Evolutionary conservation across 331 rosid species (phyloP).

Genomic region (Quercus lobata): DNA sequence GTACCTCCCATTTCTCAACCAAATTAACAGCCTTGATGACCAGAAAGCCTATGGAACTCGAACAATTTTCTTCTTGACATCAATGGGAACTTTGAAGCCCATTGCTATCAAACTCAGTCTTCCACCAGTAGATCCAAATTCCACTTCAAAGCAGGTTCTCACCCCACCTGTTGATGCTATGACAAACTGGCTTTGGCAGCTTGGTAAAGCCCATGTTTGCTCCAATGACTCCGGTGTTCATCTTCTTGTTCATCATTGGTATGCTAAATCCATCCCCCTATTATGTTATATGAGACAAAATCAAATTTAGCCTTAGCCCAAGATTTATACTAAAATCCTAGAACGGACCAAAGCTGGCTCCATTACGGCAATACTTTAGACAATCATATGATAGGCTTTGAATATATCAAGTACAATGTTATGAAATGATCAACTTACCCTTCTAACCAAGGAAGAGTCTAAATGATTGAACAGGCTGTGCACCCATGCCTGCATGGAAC

Average conservation of each 20-base stretch:
- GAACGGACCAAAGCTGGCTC: too few species aligned
- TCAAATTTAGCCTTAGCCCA: not conserved
- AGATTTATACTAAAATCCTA: not conserved
- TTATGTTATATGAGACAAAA: not conserved
- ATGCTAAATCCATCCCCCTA: not conserved
- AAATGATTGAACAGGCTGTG: constrained; percentile 23
- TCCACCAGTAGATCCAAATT: constrained; percentile 1
- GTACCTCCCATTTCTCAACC: constrained; percentile 24
- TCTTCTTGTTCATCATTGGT: constrained; percentile 43
- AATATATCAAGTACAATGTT: too few species aligned
- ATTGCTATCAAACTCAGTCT: constrained; percentile 41
- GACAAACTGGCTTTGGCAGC: constrained; percentile 35
- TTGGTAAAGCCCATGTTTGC: constrained; percentile 41
- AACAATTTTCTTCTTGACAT: constrained; percentile 33
- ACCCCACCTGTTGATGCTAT: constrained; percentile 33
- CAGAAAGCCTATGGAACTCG: constrained; percentile 35
- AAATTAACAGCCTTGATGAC: constrained; percentile 11
- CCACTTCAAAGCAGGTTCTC: constrained; percentile 32
- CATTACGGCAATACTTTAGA: not conserved
- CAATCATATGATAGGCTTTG: too few species aligned
- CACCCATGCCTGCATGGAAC: constrained; percentile 27
- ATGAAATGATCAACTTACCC: not conserved
- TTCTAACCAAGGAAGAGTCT: not conserved
- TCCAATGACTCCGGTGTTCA: constrained; percentile 38
- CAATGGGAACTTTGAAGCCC: constrained; percentile 28